These are phyloP conservation scores for Pythium apleroticum DNA, from an alignment of 352 stramenopile species.

Conservation along the genomic window DNA sequence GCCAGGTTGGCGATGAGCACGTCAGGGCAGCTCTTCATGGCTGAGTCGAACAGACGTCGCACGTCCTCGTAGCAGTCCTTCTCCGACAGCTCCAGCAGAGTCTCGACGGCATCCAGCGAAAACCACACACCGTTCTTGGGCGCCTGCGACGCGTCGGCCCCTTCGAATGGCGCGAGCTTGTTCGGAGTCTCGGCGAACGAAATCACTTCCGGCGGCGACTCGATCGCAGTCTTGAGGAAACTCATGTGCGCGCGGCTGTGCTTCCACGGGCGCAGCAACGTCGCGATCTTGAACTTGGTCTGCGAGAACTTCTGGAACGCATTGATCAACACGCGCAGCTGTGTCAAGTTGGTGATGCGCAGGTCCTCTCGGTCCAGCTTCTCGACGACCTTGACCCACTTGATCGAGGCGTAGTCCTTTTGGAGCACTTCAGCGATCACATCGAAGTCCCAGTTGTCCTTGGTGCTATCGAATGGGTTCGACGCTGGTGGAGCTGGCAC, in stretches of 20 bases:
- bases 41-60: constrained; percentile 70
- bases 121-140: constrained; percentile 89
- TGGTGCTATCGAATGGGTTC: constrained; percentile 31
- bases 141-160: constrained; percentile 78
- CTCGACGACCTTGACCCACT: constrained; percentile 84
- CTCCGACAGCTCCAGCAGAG: constrained; percentile 73
- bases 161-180: constrained; percentile 84
- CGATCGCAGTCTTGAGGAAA: constrained; percentile 76
- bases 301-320: constrained; percentile 82
- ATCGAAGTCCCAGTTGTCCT: constrained; percentile 81
- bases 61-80: constrained; percentile 86
- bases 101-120: constrained; percentile 81
- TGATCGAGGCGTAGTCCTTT: constrained; percentile 83
- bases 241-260: constrained; percentile 74
- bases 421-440: constrained; percentile 85
- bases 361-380: constrained; percentile 83
- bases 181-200: constrained; percentile 78
- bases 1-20: constrained; percentile 87
- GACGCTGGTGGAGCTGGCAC: constrained; percentile 30
- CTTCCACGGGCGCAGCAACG: constrained; percentile 78
- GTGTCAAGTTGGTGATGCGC: constrained; percentile 53
- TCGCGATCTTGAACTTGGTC: constrained; percentile 73
- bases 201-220: constrained; percentile 75
- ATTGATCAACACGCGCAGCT: constrained; percentile 74
- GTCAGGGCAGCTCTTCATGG: constrained; percentile 84